These are phyloP conservation scores for California macrophylla DNA, from an alignment of 441 rosid genomes.

Conservation along the genomic window DNA sequence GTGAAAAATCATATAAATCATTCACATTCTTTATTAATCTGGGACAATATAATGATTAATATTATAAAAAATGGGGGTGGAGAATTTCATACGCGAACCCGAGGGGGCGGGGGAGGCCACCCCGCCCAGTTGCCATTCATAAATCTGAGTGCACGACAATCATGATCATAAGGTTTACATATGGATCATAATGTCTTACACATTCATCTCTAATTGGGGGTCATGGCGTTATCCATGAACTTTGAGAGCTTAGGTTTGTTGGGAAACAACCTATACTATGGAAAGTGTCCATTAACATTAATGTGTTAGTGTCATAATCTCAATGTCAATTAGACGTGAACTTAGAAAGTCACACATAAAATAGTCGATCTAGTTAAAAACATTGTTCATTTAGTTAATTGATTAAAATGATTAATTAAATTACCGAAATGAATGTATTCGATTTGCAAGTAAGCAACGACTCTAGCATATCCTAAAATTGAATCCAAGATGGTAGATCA, in stretches of 20 bases:
- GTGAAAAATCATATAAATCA: no score
- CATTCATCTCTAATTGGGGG: not conserved
- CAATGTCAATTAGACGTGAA: not conserved
- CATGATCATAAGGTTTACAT: not conserved
- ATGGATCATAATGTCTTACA: not conserved
- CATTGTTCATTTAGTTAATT: not conserved
- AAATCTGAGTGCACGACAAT: not conserved
- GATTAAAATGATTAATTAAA: no score
- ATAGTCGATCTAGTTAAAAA: not conserved
- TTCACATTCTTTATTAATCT: no score
- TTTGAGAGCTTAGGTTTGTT: not conserved
- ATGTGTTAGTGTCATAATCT: not conserved
- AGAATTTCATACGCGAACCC: no score
- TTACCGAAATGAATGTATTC: no score
- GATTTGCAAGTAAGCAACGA: not conserved
- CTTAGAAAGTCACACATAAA: not conserved
- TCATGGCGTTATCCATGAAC: not conserved
- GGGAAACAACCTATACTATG: not conserved
- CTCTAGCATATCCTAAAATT: not conserved
- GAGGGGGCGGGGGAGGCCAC: no score
- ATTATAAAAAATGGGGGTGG: no score
- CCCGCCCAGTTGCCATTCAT: no score
- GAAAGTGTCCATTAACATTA: not conserved
- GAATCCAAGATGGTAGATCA: not conserved
- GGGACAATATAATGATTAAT: no score